phyloP scores from a whole-genome alignment of 306 rosid species.

The Hippophae gyantsensis region DNA sequence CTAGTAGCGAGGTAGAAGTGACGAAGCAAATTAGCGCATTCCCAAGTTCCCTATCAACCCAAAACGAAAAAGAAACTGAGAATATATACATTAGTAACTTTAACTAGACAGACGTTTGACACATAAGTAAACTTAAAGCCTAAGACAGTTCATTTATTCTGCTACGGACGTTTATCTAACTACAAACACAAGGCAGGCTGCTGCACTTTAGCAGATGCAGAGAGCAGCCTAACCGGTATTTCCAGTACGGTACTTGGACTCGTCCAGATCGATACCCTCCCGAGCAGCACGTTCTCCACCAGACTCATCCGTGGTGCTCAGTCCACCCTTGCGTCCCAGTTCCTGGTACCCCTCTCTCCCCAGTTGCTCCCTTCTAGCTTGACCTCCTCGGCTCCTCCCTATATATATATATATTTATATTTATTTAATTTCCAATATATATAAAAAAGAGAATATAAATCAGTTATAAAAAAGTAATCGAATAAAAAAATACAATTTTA shows the following conservation, averaged over 20 bases:
- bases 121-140: too few relatives aligned
- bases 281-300: constrained; percentile 46
- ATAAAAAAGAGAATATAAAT: too few relatives aligned
- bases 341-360: constrained; percentile 40
- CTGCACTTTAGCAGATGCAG: neutral
- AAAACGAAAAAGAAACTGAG: too few relatives aligned
- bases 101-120: too few relatives aligned
- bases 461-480: too few relatives aligned
- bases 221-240: too few relatives aligned
- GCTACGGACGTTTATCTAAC: neutral
- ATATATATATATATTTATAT: neutral
- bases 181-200: constrained; percentile 11
- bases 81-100: too few relatives aligned
- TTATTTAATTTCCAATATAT: neutral
- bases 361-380: constrained; percentile 50
- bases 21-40: too few relatives aligned
- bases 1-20: too few relatives aligned
- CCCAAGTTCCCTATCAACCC: too few relatives aligned
- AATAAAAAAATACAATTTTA: too few relatives aligned
- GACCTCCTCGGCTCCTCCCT: constrained; percentile 59
- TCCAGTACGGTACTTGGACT: constrained; percentile 42
- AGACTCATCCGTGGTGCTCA: constrained; percentile 38
- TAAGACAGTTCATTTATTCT: too few relatives aligned
- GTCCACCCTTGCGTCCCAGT: constrained; percentile 67
- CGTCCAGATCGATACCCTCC: constrained; percentile 40